A percentile compares a stretch with the other conserved stretches of the same genome.
These are phyloP conservation scores for Phalaenopsis equestris DNA, from an alignment of 106 monocot species.

Conservation along the genomic window DNA sequence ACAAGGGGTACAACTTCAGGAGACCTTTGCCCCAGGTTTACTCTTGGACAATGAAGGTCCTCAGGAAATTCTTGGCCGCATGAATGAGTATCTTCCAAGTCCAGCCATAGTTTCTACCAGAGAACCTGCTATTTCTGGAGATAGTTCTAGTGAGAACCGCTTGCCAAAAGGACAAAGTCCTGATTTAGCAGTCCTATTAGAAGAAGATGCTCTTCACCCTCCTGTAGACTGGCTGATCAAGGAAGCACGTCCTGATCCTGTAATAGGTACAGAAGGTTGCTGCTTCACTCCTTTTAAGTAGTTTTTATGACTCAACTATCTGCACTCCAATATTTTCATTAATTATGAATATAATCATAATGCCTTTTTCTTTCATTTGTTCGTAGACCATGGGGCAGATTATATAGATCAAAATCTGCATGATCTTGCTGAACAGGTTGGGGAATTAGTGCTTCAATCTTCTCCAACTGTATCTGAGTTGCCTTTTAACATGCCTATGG, in stretches of 20 bases:
- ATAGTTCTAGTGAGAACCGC: constrained; percentile 22
- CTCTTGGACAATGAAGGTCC: constrained; percentile 39
- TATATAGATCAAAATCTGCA: constrained; percentile 21
- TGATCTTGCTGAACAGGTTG: constrained; percentile 24
- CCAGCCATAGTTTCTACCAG: constrained; percentile 19
- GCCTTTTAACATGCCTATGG: no score
- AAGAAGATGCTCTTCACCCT: constrained; percentile 29
- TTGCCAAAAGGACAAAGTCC: constrained; percentile 5
- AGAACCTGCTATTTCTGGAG: constrained; percentile 22
- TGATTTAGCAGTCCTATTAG: constrained; percentile 23
- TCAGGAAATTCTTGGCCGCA: constrained; percentile 19
- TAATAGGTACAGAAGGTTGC: constrained; percentile 29
- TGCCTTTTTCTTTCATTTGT: not conserved
- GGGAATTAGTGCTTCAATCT: constrained; percentile 2
- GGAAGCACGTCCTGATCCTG: constrained; percentile 10
- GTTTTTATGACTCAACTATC: not conserved
- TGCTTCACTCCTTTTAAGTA: not conserved
- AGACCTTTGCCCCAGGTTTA: constrained; percentile 17
- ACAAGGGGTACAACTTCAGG: constrained; percentile 21
- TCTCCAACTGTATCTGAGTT: no score
- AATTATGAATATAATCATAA: not conserved
- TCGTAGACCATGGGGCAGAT: constrained; percentile 7
- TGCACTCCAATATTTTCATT: not conserved
- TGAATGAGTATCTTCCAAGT: constrained; percentile 22
- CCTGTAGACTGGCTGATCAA: constrained; percentile 9